Conservation (phyloP, 306 rosid genomes). For the Cyamopsis tetragonoloba region DNA sequence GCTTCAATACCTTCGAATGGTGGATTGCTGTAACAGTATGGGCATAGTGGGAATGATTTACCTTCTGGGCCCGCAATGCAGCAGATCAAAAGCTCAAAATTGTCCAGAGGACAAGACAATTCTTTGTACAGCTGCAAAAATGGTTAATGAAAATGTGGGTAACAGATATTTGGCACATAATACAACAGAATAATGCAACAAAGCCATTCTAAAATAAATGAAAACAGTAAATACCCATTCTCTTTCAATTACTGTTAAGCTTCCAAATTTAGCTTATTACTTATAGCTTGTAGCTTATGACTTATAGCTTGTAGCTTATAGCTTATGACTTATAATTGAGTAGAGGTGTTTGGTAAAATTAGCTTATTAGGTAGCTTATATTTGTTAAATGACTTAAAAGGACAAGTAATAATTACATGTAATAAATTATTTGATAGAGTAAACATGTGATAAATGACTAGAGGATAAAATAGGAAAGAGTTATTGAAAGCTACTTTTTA, state of each 20-base stretch:
- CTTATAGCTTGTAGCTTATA: too few relatives aligned
- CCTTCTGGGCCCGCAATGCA: conserved; percentile 89
- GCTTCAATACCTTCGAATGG: conserved; percentile 90
- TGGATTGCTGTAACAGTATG: conserved; percentile 93
- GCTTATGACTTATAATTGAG: too few relatives aligned
- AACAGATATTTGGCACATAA: conserved; percentile 1
- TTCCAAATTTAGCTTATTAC: conserved; percentile 9
- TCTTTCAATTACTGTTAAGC: conserved; percentile 4
- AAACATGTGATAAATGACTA: too few relatives aligned
- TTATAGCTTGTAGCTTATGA: too few relatives aligned
- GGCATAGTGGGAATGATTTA: conserved; percentile 88
- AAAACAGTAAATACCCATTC: conserved; percentile 12
- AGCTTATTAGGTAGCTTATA: too few relatives aligned
- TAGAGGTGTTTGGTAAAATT: too few relatives aligned
- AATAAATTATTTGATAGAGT: too few relatives aligned
- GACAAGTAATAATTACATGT: too few relatives aligned
- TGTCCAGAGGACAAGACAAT: conserved; percentile 85
- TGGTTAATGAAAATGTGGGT: conserved; percentile 3
- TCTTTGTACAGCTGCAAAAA: conserved; percentile 83
- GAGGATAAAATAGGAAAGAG: too few relatives aligned
- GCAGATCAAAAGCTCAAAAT: conserved; percentile 82
- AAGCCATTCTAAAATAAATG: conserved; percentile 8
- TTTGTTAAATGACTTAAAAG: too few relatives aligned
- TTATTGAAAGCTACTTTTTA: too few relatives aligned
- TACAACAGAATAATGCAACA: conserved; percentile 4